phyloP scores from a whole-genome alignment of 2,329 filamentous ascomycete species.

The Fusarium praegraminearum region DNA sequence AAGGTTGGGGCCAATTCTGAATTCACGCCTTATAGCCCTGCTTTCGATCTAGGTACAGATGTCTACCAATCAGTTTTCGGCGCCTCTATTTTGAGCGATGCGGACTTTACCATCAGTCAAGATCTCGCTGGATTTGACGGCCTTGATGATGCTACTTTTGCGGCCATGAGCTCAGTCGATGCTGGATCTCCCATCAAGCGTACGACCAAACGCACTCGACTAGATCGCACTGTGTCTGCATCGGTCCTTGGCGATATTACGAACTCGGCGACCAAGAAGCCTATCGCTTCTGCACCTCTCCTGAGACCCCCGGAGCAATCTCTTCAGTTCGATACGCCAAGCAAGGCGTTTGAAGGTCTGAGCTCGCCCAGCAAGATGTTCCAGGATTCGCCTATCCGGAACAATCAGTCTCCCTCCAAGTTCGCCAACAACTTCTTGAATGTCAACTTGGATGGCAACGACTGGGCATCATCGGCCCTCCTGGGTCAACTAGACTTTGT shows the following conservation, averaged over 20 bases:
- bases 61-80: constrained; percentile 60
- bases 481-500: constrained; percentile 57
- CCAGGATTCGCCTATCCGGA: constrained; percentile 51
- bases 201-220: constrained; percentile 67
- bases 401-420: constrained; percentile 64
- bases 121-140: constrained; percentile 51
- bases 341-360: constrained; percentile 67
- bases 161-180: constrained; percentile 61
- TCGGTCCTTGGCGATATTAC: constrained; percentile 72
- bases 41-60: constrained; percentile 72
- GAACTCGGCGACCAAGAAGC: constrained; percentile 64
- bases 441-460: constrained; percentile 53
- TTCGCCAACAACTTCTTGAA: constrained; percentile 52
- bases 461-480: constrained; percentile 51
- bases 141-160: constrained; percentile 49
- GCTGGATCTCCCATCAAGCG: constrained; percentile 76
- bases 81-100: constrained; percentile 61
- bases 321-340: constrained; percentile 64
- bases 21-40: constrained; percentile 71
- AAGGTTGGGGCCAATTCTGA: constrained; percentile 59
- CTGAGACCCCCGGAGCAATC: constrained; percentile 62
- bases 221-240: constrained; percentile 73
- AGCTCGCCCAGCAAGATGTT: constrained; percentile 67
- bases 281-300: constrained; percentile 62
- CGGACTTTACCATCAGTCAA: constrained; percentile 73